Conservation (phyloP, 331 rosid species). For the Quercus phellos region DNA sequence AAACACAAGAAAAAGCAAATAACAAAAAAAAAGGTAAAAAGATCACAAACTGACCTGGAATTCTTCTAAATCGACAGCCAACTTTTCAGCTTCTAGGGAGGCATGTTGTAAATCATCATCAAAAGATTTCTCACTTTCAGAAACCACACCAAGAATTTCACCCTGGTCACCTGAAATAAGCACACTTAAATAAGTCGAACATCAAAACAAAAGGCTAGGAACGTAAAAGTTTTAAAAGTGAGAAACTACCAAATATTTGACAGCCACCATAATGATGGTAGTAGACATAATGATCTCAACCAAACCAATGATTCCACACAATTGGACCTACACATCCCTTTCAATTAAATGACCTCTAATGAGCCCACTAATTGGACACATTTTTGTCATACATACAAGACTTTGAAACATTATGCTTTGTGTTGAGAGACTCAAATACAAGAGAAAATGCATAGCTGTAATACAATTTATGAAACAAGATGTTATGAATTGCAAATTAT, state of each 20-base stretch:
- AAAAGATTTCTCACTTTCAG: constrained; percentile 37
- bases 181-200: constrained; percentile 23
- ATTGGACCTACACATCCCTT: neutral
- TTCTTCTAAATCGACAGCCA: constrained; percentile 30
- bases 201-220: neutral
- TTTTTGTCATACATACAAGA: neutral
- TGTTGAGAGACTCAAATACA: too few species aligned
- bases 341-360: neutral
- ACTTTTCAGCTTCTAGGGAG: constrained; percentile 40
- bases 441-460: too few species aligned
- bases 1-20: neutral
- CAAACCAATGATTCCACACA: neutral
- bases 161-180: constrained; percentile 49
- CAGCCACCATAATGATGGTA: too few species aligned
- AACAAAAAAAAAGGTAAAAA: neutral
- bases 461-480: too few species aligned
- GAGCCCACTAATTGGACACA: neutral
- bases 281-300: too few species aligned
- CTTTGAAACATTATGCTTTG: neutral
- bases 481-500: too few species aligned
- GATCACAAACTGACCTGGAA: constrained; percentile 34
- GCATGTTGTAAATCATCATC: constrained; percentile 44
- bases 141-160: constrained; percentile 40
- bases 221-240: neutral
- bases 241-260: neutral